Base-by-base conservation (phyloP, 1,284 basidiomycete species). In the Marasmius sp. region DNA sequence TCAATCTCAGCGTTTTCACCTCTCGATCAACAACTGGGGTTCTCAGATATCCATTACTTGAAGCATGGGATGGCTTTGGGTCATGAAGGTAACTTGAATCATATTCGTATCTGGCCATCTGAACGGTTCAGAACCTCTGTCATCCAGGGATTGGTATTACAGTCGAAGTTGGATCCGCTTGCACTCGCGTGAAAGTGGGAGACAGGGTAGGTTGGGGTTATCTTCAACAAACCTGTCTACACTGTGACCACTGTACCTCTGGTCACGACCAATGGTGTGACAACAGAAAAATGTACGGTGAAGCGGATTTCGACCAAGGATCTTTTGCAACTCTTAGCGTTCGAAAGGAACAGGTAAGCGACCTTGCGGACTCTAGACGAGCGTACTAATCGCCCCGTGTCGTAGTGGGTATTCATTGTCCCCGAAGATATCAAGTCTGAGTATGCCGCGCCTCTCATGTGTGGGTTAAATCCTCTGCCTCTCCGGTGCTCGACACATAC, bases 41-140 rank as follows among this genome's bases (percentile, higher is more conserved):
- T 5, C 27, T 16, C 8, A 6, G 85, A 87, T 68, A 73, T 82
- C 34, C 77, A 76, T 55, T 72, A 66, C 65, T 70, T 67, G 61
- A 11, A 47, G 11, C 45, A 57, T 33, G 71, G 72, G 48, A 76
- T 77, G 63, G 75, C 62, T 33, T 65, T 70, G 41, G 79, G 79
- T 27, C 87, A 89, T 72, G 86, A 88, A 72, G 86, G 87, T 65
- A 27, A 73, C 27, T 27, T 5, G 27, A 27, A 27, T 27, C 27
- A 27, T 5, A 27, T 27, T 5, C 27, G 27, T 5, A 27, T 27
- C 5, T 27, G 27, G 27, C 18, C 12, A 14, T 22, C 27, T 45
- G 33, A 14, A 6, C 20, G n/a, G 2, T 16, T n/a, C 16, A 41
- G 52, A 36, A 48, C 11, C 16, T 18, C 12, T 38, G n/a, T 27